A percentile compares a stretch with the other conserved stretches of the same genome.
phyloP scores from a whole-genome alignment of 1,284 basidiomycete genomes.

The Sanghuangporus baumii region DNA sequence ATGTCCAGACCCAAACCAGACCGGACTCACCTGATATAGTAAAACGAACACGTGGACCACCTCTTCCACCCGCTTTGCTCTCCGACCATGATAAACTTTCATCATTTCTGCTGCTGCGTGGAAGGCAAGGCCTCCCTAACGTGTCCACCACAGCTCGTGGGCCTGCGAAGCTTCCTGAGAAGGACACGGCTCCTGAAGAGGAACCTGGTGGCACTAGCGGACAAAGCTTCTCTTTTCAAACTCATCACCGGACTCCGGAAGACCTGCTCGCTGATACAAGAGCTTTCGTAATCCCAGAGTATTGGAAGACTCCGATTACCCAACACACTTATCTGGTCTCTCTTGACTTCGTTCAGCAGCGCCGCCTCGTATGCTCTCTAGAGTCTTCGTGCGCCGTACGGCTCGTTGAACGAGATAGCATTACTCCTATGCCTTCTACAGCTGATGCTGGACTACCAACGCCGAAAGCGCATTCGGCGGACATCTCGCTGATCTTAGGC shows the following conservation, averaged over 20 bases:
- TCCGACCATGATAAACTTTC: not conserved
- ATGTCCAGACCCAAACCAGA: too few relatives aligned
- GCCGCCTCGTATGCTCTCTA: conserved; percentile 47
- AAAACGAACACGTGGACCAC: conserved; percentile 2
- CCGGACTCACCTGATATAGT: too few relatives aligned
- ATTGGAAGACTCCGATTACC: conserved; percentile 28
- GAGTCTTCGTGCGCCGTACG: conserved; percentile 39
- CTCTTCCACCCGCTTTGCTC: conserved; percentile 16
- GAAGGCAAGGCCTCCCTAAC: not conserved
- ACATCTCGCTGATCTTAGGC: conserved; percentile 33
- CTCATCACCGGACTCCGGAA: conserved; percentile 26
- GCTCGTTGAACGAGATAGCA: conserved; percentile 51
- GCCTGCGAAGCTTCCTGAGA: not conserved
- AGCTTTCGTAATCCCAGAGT: conserved; percentile 41
- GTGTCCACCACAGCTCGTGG: not conserved
- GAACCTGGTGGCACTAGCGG: not conserved
- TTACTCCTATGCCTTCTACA: conserved; percentile 16
- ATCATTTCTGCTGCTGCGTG: not conserved
- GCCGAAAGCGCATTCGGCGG: conserved; percentile 24
- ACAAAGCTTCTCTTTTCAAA: not conserved
- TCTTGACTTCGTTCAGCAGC: conserved; percentile 60
- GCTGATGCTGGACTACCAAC: conserved; percentile 26
- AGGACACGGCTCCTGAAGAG: not conserved
- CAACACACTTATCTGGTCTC: conserved; percentile 65
- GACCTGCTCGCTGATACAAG: conserved; percentile 40